phyloP scores from a whole-genome alignment of 345 rosid genomes.

The Eutrema japonicum region DNA sequence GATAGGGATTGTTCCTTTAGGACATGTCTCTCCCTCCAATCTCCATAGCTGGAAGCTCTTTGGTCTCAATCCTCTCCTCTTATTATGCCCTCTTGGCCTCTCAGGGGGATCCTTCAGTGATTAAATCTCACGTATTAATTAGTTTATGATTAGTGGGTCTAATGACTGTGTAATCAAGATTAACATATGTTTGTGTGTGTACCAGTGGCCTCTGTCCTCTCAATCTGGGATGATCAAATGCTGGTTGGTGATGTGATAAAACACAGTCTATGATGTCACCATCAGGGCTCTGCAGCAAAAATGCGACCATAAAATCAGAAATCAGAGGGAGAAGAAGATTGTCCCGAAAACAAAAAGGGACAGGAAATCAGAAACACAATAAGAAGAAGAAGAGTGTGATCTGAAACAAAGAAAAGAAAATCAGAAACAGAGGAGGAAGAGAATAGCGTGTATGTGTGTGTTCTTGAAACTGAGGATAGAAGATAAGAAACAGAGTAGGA shows the following conservation, averaged over 20 bases:
- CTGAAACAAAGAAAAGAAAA: not conserved
- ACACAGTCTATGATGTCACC: constrained; percentile 96
- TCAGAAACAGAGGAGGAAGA: not conserved
- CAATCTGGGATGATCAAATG: constrained; percentile 91
- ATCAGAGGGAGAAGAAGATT: not conserved
- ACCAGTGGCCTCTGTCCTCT: constrained; percentile 82
- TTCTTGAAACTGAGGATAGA: constrained; percentile 23
- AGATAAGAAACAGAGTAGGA: constrained; percentile 5
- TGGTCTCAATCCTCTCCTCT: constrained; percentile 30
- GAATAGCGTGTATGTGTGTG: not conserved
- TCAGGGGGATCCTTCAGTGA: constrained; percentile 75
- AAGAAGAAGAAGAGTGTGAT: not conserved
- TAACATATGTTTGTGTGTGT: constrained; percentile 8
- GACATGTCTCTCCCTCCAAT: constrained; percentile 76
- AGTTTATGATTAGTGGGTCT: not conserved
- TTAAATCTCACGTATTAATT: not conserved
- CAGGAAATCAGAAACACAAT: not conserved
- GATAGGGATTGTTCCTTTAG: constrained; percentile 87
- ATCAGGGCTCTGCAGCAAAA: constrained; percentile 72
- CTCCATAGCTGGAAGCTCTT: constrained; percentile 87
- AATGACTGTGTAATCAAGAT: not conserved
- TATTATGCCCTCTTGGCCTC: constrained; percentile 63
- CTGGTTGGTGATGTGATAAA: constrained; percentile 75
- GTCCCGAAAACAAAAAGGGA: not conserved
- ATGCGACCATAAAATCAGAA: constrained; percentile 29